Conservation (phyloP, 2,329 filamentous ascomycete genomes). For the Fusarium compactum region DNA sequence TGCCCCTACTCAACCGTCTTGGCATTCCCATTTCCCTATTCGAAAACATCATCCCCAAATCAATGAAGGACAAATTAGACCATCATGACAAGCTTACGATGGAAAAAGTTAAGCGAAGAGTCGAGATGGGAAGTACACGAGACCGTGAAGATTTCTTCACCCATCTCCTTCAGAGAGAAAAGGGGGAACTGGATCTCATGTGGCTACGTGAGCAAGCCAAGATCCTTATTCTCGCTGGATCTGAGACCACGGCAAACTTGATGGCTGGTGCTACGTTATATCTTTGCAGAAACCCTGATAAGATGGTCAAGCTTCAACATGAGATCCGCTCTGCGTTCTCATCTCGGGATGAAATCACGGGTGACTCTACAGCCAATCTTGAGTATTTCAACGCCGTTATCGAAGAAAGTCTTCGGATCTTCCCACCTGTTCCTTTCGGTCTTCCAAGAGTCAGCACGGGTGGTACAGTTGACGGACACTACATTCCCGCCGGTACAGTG, state of each 20-base stretch:
- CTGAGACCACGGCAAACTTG: constrained; percentile 23
- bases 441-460: constrained; percentile 15
- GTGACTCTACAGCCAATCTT: constrained; percentile 13
- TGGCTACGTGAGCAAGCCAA: constrained; percentile 34
- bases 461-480: constrained; percentile 14
- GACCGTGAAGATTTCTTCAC: constrained; percentile 29
- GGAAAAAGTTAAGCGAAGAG: constrained; percentile 8
- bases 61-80: neutral
- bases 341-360: constrained; percentile 8
- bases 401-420: constrained; percentile 28
- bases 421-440: constrained; percentile 17
- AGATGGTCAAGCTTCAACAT: constrained; percentile 1
- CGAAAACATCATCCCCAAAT: neutral
- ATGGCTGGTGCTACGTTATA: neutral
- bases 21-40: constrained; percentile 3
- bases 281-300: constrained; percentile 7
- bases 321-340: constrained; percentile 20
- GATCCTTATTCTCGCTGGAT: constrained; percentile 21
- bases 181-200: neutral
- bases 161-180: constrained; percentile 8
- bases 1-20: constrained; percentile 12
- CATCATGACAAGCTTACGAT: constrained; percentile 2
- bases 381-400: constrained; percentile 21
- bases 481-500: constrained; percentile 19
- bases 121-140: neutral